Percentiles rank a stretch among this genome's conserved stretches.
phyloP scores from a whole-genome alignment of 768 basidiomycete species.

The Macrolepiota albuminosa region DNA sequence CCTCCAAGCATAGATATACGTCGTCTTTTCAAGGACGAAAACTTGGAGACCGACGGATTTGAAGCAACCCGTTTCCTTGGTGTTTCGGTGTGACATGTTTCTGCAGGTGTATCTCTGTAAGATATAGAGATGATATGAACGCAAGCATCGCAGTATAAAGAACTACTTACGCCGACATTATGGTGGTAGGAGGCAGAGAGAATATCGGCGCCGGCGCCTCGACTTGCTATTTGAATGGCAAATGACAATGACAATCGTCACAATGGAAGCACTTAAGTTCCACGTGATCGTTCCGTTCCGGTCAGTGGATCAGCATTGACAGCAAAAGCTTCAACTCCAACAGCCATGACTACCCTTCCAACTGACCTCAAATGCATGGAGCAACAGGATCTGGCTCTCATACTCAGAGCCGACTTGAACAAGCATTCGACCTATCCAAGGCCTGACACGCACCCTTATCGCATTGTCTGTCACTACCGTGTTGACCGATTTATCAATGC shows the following conservation, averaged over 20 bases:
- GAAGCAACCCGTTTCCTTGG: slow-evolving; percentile 32
- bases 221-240: background rate
- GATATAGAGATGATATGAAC: background rate
- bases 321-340: too few relatives aligned
- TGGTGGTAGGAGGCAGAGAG: background rate
- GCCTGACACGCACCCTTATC: background rate
- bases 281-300: background rate
- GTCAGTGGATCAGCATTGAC: too few relatives aligned
- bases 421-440: background rate
- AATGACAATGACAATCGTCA: slow-evolving; percentile 1
- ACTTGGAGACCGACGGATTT: slow-evolving; percentile 31
- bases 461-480: background rate
- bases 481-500: background rate
- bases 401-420: background rate
- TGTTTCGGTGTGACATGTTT: slow-evolving; percentile 13
- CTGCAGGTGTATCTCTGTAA: slow-evolving; percentile 1
- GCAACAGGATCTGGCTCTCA: background rate
- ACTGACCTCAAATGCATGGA: background rate
- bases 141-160: background rate
- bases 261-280: background rate
- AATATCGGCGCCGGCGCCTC: background rate
- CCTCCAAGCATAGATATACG: slow-evolving; percentile 34
- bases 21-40: slow-evolving; percentile 37
- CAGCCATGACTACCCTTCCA: background rate
- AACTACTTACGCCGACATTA: slow-evolving; percentile 3